Conservation (phyloP, 306 rosid species). For the Cyclanthera cordifolia region DNA sequence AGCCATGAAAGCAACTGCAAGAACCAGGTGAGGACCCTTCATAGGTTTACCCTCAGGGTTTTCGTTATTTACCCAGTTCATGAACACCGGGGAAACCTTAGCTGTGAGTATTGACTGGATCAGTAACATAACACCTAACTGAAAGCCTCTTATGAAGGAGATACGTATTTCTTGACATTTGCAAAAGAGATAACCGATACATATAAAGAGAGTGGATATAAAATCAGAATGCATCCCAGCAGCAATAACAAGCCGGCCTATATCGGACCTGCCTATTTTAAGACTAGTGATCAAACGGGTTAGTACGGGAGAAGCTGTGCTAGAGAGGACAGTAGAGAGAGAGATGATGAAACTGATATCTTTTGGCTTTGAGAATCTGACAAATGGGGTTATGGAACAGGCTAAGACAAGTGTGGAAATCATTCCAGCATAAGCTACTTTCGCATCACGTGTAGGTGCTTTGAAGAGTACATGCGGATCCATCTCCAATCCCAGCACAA, state of each 20-base stretch:
- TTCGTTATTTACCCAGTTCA: constrained; percentile 84
- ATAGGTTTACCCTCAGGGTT: constrained; percentile 85
- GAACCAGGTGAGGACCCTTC: constrained; percentile 75
- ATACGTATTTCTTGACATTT: not conserved
- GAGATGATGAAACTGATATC: constrained; percentile 33
- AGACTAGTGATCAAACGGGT: constrained; percentile 57
- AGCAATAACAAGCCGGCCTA: constrained; percentile 67
- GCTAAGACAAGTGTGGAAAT: constrained; percentile 44
- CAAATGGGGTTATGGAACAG: constrained; percentile 28
- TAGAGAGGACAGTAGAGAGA: constrained; percentile 44
- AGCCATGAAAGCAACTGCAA: constrained; percentile 70
- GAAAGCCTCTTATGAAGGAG: not conserved
- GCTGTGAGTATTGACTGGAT: constrained; percentile 44
- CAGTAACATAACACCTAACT: constrained; percentile 27
- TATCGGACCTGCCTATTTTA: constrained; percentile 82
- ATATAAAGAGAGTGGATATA: constrained; percentile 44
- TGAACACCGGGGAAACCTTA: constrained; percentile 45
- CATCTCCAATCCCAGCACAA: constrained; percentile 87
- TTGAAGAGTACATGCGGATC: constrained; percentile 50
- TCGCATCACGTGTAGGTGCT: constrained; percentile 49
- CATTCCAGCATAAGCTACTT: constrained; percentile 60
- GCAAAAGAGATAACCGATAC: constrained; percentile 40
- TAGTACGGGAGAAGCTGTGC: constrained; percentile 78
- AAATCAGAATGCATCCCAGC: constrained; percentile 88
- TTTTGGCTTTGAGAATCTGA: constrained; percentile 18